These are phyloP conservation scores for Aspergillus funiculosus DNA, from an alignment of 495 filamentous ascomycete genomes.

Conservation along the genomic window DNA sequence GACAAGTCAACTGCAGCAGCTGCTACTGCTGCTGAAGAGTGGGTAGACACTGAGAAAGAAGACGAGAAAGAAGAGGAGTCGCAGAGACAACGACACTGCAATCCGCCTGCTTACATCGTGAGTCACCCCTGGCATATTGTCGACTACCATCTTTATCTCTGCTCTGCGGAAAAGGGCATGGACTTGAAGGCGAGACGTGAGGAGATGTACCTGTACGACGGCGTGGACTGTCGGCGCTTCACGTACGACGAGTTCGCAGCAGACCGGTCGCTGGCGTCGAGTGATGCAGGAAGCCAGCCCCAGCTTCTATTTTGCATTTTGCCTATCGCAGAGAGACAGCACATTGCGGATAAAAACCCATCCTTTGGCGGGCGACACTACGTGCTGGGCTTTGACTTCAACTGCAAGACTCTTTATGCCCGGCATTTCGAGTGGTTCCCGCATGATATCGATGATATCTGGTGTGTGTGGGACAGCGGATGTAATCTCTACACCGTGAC, in stretches of 20 bases:
- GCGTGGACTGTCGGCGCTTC: conserved; percentile 22
- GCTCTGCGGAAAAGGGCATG: conserved; percentile 19
- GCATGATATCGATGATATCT: conserved; percentile 21
- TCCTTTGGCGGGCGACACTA: conserved; percentile 19
- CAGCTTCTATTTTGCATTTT: conserved; percentile 26
- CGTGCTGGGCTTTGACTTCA: conserved; percentile 30
- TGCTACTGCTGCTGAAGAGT: neutral
- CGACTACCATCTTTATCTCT: conserved; percentile 35
- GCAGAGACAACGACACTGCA: neutral
- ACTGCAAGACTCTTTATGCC: conserved; percentile 20
- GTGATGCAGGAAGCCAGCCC: conserved; percentile 12
- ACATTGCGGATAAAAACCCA: conserved; percentile 8
- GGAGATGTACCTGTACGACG: conserved; percentile 24
- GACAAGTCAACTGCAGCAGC: too few species aligned
- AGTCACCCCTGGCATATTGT: conserved; percentile 30
- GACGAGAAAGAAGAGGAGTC: neutral
- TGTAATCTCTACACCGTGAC: conserved; percentile 21
- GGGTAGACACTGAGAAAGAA: neutral
- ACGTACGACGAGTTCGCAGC: conserved; percentile 21
- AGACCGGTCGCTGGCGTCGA: conserved; percentile 3
- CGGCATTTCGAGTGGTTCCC: conserved; percentile 28
- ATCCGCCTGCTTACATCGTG: conserved; percentile 13
- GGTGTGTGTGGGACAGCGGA: conserved; percentile 27
- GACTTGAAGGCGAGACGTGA: conserved; percentile 14
- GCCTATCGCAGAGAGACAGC: conserved; percentile 20